A percentile compares a stretch with the other conserved stretches of the same genome.
phyloP scores from a whole-genome alignment of 371 early-diverging fungal genomes.

The Mucor velutinosus region DNA sequence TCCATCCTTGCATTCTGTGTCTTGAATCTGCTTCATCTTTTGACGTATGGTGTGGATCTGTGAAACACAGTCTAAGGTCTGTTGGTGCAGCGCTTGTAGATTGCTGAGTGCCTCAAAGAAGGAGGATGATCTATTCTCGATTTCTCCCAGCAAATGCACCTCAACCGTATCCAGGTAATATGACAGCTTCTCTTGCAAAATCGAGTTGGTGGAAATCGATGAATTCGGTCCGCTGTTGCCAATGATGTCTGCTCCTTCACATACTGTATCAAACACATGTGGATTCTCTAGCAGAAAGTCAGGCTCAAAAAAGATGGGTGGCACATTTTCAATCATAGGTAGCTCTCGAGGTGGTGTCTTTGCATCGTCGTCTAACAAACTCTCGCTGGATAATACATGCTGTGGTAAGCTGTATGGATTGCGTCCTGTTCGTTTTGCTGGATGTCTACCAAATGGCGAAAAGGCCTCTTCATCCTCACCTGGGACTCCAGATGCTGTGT shows the following conservation, averaged over 20 bases:
- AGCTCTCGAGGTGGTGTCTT: conserved; percentile 44
- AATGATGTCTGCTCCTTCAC: conserved; percentile 62
- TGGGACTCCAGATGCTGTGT: not conserved
- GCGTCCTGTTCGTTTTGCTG: conserved; percentile 43
- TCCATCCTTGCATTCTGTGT: conserved; percentile 72
- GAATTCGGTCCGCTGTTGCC: conserved; percentile 43
- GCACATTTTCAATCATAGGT: conserved; percentile 79
- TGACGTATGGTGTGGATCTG: conserved; percentile 80
- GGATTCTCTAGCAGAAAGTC: conserved; percentile 88
- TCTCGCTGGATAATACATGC: conserved; percentile 46
- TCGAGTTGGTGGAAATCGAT: conserved; percentile 63
- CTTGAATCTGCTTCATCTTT: conserved; percentile 67
- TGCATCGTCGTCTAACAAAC: conserved; percentile 40
- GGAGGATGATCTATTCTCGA: conserved; percentile 84
- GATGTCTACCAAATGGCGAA: conserved; percentile 6
- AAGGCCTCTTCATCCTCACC: not conserved
- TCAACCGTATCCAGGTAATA: conserved; percentile 92
- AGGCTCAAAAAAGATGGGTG: conserved; percentile 82
- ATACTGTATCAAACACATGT: conserved; percentile 83
- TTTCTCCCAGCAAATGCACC: conserved; percentile 87
- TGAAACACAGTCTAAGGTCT: conserved; percentile 82
- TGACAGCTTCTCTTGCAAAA: conserved; percentile 87
- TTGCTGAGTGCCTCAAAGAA: conserved; percentile 94
- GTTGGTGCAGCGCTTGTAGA: conserved; percentile 85
- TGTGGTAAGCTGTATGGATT: conserved; percentile 71